Conservation (phyloP, 139 green algal species). For the Micromonas commoda region DNA sequence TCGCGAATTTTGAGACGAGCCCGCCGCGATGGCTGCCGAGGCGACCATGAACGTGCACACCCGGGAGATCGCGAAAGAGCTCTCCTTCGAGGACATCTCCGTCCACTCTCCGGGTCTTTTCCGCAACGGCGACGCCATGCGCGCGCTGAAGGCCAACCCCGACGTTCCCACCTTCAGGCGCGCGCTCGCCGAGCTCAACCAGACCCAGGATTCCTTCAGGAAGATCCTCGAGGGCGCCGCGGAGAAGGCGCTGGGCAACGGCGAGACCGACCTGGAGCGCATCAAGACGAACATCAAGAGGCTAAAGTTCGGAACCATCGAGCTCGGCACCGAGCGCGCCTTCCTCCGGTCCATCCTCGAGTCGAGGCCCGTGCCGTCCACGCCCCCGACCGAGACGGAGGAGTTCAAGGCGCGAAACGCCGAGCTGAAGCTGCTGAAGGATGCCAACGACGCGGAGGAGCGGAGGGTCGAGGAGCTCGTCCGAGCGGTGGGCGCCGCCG, state of each 20-base stretch:
- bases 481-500: not conserved
- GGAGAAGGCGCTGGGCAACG: constrained; percentile 19
- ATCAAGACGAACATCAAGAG: constrained; percentile 15
- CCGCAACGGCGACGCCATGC: not conserved
- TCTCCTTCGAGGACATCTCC: constrained; percentile 9
- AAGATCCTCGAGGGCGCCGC: not conserved
- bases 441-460: not conserved
- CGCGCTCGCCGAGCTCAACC: constrained; percentile 8
- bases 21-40: not conserved
- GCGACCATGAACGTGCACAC: not conserved
- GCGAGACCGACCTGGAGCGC: not conserved
- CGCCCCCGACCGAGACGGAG: not conserved
- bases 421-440: not conserved
- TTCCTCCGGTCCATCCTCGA: constrained; percentile 9
- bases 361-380: not conserved
- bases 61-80: not conserved
- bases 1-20: too few relatives aligned
- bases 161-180: not conserved
- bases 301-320: constrained; percentile 21
- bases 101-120: constrained; percentile 17
- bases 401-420: not conserved
- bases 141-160: not conserved
- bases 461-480: not conserved
- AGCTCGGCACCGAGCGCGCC: constrained; percentile 16
- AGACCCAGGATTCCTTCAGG: constrained; percentile 7